Base-by-base conservation (phyloP, 2,329 filamentous ascomycete genomes). In the Cladophialophora carrionii region DNA sequence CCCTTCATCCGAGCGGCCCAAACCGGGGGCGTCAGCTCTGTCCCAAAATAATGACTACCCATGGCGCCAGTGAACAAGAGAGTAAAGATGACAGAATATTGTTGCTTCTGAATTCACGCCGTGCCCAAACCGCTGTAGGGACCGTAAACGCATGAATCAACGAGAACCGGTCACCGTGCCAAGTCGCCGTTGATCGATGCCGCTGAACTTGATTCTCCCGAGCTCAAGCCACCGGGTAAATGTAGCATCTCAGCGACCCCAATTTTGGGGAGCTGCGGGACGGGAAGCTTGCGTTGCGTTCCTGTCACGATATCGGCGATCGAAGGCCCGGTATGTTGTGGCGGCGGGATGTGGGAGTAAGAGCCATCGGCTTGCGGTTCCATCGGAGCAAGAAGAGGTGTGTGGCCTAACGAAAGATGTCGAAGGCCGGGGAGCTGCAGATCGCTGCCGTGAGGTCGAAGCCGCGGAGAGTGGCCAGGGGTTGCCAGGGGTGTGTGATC, bases 401-500 rank as follows among this genome's bases (percentile, higher is more conserved):
- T 84, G 73, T 89, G 85, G 71, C 87, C 84, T 20, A 91, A 79
- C 34, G 86, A 87, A 61, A 90, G 78, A 72, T 90, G 86, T 68
- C 95, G 89, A 72, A 99, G 87, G 51, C 91, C 92, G 34, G 95
- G 94, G 61, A 98, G 83, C 77, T 97, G 93, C 72, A 94, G 84
- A 70, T 90, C 88, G 68, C 84, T 82, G 62, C 84, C 86, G 74
- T 90, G 89, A 2, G 94, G 91, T 66, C 93, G 86, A 71, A 99
- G 84, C 51, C 95, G 91, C 58, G 95, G 95, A 20, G 93, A 97
- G 78, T 98, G 95, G 51, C 93, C 94, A 4, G 94, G 94, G 4
- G 94, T 99, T 31, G 93, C 94, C 62, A 98, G 87, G n/a, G 94
- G 94, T n/a, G 95, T 98, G 81, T 97, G 93, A 74, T 98, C 94